Percentiles rank a stretch among this genome's conserved stretches.
Evolutionary conservation across 2,329 filamentous ascomycete species (phyloP).

Genomic region (Cercospora canescens): DNA sequence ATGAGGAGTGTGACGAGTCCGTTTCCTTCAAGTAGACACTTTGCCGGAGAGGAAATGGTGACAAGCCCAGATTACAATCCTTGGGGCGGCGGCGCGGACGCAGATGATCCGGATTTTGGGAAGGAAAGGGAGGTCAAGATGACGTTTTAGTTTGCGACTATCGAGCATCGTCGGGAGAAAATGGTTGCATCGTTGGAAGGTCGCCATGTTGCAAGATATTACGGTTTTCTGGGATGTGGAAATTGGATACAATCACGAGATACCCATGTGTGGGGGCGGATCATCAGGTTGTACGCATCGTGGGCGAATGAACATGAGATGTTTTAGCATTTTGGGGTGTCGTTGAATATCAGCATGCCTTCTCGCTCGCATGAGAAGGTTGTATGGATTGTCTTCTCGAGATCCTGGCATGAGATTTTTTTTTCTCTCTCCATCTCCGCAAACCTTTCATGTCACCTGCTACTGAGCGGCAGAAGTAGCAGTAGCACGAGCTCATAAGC

Average conservation of each 20-base stretch:
- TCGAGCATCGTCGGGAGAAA: neutral
- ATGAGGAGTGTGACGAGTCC: conserved; percentile 32
- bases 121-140: conserved; percentile 50
- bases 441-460: neutral
- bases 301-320: neutral
- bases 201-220: too few species aligned
- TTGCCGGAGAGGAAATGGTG: neutral
- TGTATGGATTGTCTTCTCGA: neutral
- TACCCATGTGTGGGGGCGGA: neutral
- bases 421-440: neutral
- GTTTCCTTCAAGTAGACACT: conserved; percentile 7
- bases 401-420: too few species aligned
- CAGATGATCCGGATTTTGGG: conserved; percentile 49
- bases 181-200: neutral
- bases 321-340: neutral
- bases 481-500: neutral
- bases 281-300: neutral
- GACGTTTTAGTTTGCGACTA: conserved; percentile 44
- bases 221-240: neutral
- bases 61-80: conserved; percentile 42
- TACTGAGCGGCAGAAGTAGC: too few species aligned
- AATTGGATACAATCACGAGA: neutral
- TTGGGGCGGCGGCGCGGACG: conserved; percentile 45
- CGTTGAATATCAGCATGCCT: neutral
- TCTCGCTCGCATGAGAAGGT: neutral